Conservation (phyloP, 257 asterid genomes). For the Nicotiana sylvestris region DNA sequence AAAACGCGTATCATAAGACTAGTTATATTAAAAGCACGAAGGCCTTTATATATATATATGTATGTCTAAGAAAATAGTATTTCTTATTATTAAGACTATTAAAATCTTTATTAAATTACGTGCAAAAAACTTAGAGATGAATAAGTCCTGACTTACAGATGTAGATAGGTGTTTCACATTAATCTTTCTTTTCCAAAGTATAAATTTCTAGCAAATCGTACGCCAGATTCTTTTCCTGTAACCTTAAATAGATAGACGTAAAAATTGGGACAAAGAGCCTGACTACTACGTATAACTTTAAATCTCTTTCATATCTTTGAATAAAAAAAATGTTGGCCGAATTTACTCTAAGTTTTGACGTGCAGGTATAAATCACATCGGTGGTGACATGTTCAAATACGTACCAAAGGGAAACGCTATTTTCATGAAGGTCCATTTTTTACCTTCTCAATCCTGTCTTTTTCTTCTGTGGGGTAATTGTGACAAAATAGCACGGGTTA, state of each 20-base stretch:
- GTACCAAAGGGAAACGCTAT: slow-evolving; percentile 25
- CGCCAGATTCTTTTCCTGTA: background rate
- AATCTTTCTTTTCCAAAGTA: background rate
- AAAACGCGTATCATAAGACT: too few relatives aligned
- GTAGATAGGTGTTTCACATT: background rate
- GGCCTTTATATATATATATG: too few relatives aligned
- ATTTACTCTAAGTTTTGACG: background rate
- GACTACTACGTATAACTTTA: background rate
- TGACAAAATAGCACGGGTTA: background rate
- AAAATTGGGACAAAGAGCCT: background rate
- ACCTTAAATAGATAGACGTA: background rate
- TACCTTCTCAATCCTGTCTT: background rate
- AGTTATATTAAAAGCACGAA: too few relatives aligned
- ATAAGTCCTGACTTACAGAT: background rate
- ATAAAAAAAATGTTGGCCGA: background rate
- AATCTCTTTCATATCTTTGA: background rate
- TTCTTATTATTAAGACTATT: too few relatives aligned
- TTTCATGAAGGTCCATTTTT: slow-evolving; percentile 21
- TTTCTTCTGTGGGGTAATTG: background rate
- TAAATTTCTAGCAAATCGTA: background rate
- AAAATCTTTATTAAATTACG: too few relatives aligned
- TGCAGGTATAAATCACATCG: slow-evolving; percentile 25
- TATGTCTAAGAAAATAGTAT: too few relatives aligned
- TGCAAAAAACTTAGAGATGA: too few relatives aligned
- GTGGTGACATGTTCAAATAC: slow-evolving; percentile 26